phyloP scores from a whole-genome alignment of 2,329 filamentous ascomycete genomes.

The Ilyonectria mors-panacis region DNA sequence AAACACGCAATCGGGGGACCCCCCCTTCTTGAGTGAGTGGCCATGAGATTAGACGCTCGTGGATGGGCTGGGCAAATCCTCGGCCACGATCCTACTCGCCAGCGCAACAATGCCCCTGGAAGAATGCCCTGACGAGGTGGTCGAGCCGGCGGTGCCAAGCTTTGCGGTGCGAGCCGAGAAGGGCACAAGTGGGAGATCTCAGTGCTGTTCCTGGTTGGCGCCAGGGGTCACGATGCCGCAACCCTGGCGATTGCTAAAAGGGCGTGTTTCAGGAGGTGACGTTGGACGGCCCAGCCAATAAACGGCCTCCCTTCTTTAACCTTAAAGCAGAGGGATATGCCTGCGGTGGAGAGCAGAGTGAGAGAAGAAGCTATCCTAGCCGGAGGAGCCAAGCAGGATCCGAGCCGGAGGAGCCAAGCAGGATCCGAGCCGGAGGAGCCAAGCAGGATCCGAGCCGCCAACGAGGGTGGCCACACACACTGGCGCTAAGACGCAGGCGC shows the following conservation, averaged over 20 bases:
- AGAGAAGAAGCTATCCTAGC: neutral
- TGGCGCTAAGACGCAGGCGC: neutral
- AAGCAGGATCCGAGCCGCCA: neutral
- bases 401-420: neutral
- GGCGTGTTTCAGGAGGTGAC: constrained; percentile 19
- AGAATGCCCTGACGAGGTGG: constrained; percentile 21
- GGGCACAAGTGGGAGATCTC: constrained; percentile 40
- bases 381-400: neutral
- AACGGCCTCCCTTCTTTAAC: neutral
- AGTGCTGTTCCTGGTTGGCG: constrained; percentile 33
- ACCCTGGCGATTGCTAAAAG: constrained; percentile 6
- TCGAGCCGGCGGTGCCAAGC: constrained; percentile 30
- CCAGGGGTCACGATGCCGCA: constrained; percentile 16
- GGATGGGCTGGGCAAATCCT: constrained; percentile 27
- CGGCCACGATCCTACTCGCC: constrained; percentile 21
- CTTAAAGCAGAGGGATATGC: neutral
- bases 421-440: neutral
- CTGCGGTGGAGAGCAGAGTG: neutral
- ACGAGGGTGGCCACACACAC: neutral
- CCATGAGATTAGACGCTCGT: constrained; percentile 36
- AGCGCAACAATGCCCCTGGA: constrained; percentile 6
- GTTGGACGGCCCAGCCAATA: neutral
- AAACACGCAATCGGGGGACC: neutral
- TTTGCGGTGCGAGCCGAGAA: constrained; percentile 24
- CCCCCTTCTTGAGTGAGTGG: neutral